Evolutionary conservation across 2,329 filamentous ascomycete species (phyloP).

Genomic region (Nannizziopsis barbatae): DNA sequence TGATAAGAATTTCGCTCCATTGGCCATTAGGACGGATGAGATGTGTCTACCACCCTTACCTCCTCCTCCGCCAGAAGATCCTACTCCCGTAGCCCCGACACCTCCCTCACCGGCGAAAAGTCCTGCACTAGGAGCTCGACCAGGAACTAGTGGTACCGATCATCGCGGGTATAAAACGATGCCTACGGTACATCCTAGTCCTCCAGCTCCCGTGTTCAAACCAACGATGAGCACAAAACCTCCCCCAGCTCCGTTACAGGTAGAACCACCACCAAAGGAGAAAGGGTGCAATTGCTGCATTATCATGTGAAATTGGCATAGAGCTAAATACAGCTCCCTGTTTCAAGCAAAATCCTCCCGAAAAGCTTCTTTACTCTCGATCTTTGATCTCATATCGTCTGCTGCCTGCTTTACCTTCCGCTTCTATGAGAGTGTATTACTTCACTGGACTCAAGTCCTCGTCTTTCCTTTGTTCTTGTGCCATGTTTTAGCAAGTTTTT

Average conservation of each 20-base stretch:
- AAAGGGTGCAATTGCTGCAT: slow-evolving; percentile 60
- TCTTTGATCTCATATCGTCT: too few relatives aligned
- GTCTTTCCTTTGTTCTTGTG: too few relatives aligned
- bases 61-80: slow-evolving; percentile 10
- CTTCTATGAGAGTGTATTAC: too few relatives aligned
- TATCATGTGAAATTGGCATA: slow-evolving; percentile 48
- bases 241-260: slow-evolving; percentile 38
- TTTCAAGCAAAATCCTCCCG: too few relatives aligned
- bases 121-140: slow-evolving; percentile 24
- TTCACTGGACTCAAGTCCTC: too few relatives aligned
- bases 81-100: slow-evolving; percentile 7
- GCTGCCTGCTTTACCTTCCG: too few relatives aligned
- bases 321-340: too few relatives aligned
- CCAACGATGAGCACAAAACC: slow-evolving; percentile 30
- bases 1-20: slow-evolving; percentile 73
- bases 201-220: slow-evolving; percentile 19
- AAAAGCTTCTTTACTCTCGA: too few relatives aligned
- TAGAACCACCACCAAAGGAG: slow-evolving; percentile 49
- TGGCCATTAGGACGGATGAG: slow-evolving; percentile 44
- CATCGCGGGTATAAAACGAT: slow-evolving; percentile 40
- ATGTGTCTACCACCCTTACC: slow-evolving; percentile 17
- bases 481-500: too few relatives aligned
- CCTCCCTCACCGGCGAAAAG: slow-evolving; percentile 26
- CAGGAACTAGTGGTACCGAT: slow-evolving; percentile 34
- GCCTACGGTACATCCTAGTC: slow-evolving; percentile 35